Base-by-base conservation (phyloP, 371 early-diverging fungal species). In the Rhizopus sp. region DNA sequence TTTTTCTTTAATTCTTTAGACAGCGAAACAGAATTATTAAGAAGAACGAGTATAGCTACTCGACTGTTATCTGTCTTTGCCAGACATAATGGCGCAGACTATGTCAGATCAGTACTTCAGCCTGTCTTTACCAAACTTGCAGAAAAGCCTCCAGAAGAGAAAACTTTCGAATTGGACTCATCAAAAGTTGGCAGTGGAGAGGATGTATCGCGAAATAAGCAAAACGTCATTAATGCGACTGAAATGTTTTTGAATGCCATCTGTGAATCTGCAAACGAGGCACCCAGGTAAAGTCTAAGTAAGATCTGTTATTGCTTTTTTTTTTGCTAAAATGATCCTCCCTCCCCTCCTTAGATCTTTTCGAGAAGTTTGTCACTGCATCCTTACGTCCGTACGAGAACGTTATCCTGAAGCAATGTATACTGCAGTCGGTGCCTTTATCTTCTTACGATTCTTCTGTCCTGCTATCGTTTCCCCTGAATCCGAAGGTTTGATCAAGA, bases 401-500 rank as follows among this genome's bases (percentile, higher is more conserved):
- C 80, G 88, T 7, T 97, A 95, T 73, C 95, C 94, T 0, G 93
- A 92, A 46, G 89, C 95, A 4, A 87, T 82, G 46, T 83, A 86
- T 45, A 89, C 89, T 0, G 95, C 95, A 30, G 93, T 98, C 0
- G 96, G 97, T 55, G 93, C 94, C 0, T 95, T 96, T 61, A 83
- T 98, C 57, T 98, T 97, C 66, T 72, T 98, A 59, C 89, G 98
- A 5, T 95, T 97, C 85, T 83, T 97, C 59, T 95, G 95, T 60
- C 98, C 97, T 0, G 95, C 93, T 2, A 94, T 98, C 62, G 95
- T 95, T 5, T 86, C 94, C 0, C 97, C 98, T 4, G 88, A 88
- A 60, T 73, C 77, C 0, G 84, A 87, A 55, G 83, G 82, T 3
- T 53, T 86, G 30, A 55, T 84, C 30, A 69, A 66, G 32, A n/a